Conservation (phyloP, 805 yeast species). For the Wickerhamomyces subpelliculosus region DNA sequence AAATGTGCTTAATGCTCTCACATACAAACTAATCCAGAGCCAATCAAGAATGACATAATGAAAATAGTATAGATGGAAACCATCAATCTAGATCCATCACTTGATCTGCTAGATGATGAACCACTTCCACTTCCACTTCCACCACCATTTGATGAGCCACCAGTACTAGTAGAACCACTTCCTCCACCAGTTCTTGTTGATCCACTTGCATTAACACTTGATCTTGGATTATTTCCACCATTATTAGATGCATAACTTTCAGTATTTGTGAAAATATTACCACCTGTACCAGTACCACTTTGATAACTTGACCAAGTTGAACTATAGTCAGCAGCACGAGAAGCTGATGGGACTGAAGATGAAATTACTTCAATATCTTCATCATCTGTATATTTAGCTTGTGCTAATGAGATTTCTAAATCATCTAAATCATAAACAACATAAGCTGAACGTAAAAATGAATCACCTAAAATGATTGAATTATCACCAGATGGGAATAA, state of each 20-base stretch:
- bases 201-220: not conserved
- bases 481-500: constrained; percentile 29
- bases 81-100: not conserved
- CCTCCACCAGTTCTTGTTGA: not conserved
- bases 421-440: constrained; percentile 48
- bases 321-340: constrained; percentile 38
- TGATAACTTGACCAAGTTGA: constrained; percentile 27
- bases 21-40: not conserved
- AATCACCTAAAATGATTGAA: constrained; percentile 42
- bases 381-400: constrained; percentile 29
- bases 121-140: not conserved
- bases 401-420: constrained; percentile 38
- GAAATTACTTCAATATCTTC: constrained; percentile 40
- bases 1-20: too few relatives aligned
- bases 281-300: constrained; percentile 2
- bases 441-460: constrained; percentile 44
- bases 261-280: constrained; percentile 7
- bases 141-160: constrained; percentile 1
- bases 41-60: not conserved
- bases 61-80: not conserved
- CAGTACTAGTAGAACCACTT: not conserved
- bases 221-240: not conserved
- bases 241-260: not conserved
- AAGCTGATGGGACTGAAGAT: constrained; percentile 44
- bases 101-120: not conserved